Percentiles rank a stretch among this genome's conserved stretches.
phyloP scores from a whole-genome alignment of 2,329 filamentous ascomycete genomes.

The Colletotrichum acutatum region DNA sequence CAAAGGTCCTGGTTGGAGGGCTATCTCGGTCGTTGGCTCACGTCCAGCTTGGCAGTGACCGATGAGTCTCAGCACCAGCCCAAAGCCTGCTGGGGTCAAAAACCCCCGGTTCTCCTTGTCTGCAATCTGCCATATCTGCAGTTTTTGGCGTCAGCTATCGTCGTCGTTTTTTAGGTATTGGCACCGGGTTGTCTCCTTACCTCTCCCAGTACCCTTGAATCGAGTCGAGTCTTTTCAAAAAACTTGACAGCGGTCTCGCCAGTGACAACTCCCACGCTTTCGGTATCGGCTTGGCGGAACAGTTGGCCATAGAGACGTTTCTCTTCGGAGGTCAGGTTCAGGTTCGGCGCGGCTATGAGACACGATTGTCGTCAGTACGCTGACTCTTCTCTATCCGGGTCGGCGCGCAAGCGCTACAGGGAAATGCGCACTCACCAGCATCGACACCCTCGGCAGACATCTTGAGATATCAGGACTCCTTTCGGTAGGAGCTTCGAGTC shows the following conservation, averaged over 20 bases:
- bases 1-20: conserved; percentile 86
- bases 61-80: conserved; percentile 91
- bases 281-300: conserved; percentile 91
- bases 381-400: background rate
- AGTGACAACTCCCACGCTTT: conserved; percentile 91
- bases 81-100: conserved; percentile 91
- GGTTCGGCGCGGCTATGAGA: conserved; percentile 67
- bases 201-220: conserved; percentile 88
- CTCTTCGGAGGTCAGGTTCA: conserved; percentile 91
- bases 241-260: conserved; percentile 97
- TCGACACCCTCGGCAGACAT: conserved; percentile 35
- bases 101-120: conserved; percentile 97
- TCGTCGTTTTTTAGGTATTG: background rate
- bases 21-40: conserved; percentile 83
- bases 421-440: conserved; percentile 22
- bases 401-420: background rate
- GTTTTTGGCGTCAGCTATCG: conserved; percentile 5
- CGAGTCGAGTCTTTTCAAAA: conserved; percentile 94
- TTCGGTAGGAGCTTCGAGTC: background rate
- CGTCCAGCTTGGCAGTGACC: conserved; percentile 93
- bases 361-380: conserved; percentile 29
- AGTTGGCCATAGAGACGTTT: conserved; percentile 94
- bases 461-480: conserved; percentile 7
- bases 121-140: conserved; percentile 97
- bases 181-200: conserved; percentile 58